Evolutionary conservation across 805 yeast species (phyloP).

Genomic region (Suhomyces tanzawaensis): DNA sequence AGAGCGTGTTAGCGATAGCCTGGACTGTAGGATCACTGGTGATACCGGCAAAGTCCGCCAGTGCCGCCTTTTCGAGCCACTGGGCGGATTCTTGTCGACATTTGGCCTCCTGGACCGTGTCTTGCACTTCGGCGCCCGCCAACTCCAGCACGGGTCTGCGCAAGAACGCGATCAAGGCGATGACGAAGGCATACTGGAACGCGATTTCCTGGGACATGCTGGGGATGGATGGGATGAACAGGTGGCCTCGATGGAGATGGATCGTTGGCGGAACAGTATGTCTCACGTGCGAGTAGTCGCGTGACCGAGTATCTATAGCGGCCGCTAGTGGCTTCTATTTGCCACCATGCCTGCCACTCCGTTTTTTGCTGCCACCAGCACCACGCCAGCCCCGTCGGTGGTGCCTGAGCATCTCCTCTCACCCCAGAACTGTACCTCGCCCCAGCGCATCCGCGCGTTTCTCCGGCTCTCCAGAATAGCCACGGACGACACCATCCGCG

Average conservation of each 20-base stretch:
- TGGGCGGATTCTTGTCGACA: neutral
- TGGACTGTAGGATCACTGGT: neutral
- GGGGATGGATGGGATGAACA: no score
- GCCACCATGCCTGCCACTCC: neutral
- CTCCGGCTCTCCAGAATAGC: conserved; percentile 37
- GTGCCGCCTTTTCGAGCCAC: neutral
- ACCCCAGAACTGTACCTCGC: conserved; percentile 34
- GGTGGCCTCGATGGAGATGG: neutral
- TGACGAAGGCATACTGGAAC: neutral
- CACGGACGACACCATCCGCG: conserved; percentile 39
- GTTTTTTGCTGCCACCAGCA: neutral
- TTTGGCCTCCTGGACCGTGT: neutral
- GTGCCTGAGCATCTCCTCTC: conserved; percentile 16
- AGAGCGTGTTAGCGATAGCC: neutral
- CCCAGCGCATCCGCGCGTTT: conserved; percentile 36
- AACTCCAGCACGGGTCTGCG: no score
- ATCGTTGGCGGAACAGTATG: neutral
- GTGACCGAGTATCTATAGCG: neutral
- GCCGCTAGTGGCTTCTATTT: neutral
- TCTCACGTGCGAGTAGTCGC: neutral
- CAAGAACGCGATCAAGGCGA: neutral
- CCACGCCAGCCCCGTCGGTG: neutral
- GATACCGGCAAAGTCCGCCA: neutral
- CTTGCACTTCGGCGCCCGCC: no score
- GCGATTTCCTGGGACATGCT: neutral